Evolutionary conservation across 805 yeast genomes (phyloP), one percentile per base, ranked within the genome.

Genomic region (Teunomyces gatunensis): DNA sequence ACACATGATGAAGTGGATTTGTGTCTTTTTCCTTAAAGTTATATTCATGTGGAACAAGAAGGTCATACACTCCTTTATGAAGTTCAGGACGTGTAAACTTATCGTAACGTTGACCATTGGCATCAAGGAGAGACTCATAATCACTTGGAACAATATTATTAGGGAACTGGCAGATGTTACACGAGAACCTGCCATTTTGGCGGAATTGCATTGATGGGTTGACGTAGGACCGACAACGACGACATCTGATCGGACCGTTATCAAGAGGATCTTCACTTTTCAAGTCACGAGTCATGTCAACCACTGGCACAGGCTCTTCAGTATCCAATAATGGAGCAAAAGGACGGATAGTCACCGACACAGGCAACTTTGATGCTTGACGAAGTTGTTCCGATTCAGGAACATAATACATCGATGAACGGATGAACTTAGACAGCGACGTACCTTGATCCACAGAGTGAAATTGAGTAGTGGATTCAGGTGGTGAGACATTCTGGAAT

Each of bases 151-250:
- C 80, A 4, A 74, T 70, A 59, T 85, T 86, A 46, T 89, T 79
- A 12, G 74, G 66, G 55, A 86, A 87, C 51, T 82, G 83, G 69
- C 99, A 94, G 59, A 94, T 79, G 65, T 92, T 92, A 73, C 99
- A 94, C 10, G 80, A 74, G 65, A 89, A 87, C 48, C 69, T 72
- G 37, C 83, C 79, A 23, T 84, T 83, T 46, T 76, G 77, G 5
- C 80, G 75, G 54, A 81, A 83, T 51, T 79, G 83, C 83, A 87
- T 85, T 15, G 83, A 79, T 3, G 97, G 95, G 62, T 92, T 94
- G 52, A 90, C 75, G 64, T 90, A 94, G 1, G 96, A 81, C 47
- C 97, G 80, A 69, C 99, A 94, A 52, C 98, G 84, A 54, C 81
- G 79, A 68, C 99, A 94, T 55, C 99, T 79, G 29, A 95, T 84